Evolutionary conservation across 352 stramenopile genomes (phyloP), one percentile per base, ranked within the genome.

Genomic region (Pythium sp.): DNA sequence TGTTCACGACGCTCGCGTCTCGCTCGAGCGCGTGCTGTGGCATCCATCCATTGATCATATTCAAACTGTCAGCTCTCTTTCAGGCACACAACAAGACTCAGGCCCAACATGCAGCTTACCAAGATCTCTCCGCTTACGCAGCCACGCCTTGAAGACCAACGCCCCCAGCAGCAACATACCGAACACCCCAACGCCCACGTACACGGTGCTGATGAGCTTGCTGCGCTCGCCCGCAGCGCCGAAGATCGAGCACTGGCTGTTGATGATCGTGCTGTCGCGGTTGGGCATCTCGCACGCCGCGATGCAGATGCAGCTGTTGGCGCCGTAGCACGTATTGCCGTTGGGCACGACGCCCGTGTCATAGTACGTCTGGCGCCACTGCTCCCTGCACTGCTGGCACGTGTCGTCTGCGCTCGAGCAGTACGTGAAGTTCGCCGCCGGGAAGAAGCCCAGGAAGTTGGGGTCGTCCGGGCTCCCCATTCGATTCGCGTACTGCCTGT

Each of bases 351-450:
- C 14, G 26, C 53, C 38, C 18, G 59, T 68, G 14, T 51, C 30
- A 0, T 24, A n/a, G 46, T 53, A 64, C 20, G 32, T 22, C 54
- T 68, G 53, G 7, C 59, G 38, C 67, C 67, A 72, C 20, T 34
- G 36, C 9, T 46, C 26, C 41, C 64, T 64, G 24, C 67, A 72
- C 14, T 32, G 30, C 12, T 36, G 41, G 30, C 67, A 72, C 18
- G 30, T 58, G 30, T 72, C 59, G 46, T 72, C 67, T 6, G 56
- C 38, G 22, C 34, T 55, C 28, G 67, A 12, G 67, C 67, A 72
- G 67, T 72, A 72, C 53, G 59, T 67, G 51, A 67, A 72, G 59
- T 72, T 67, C 2, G 59, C 51, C 8, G 59, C 2, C 5, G 67
- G 67, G 46, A 66, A 72, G 60, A 55, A 72, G 0, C 67, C 67